phyloP scores from a whole-genome alignment of 257 asterid species.

The Jacaranda copaia region DNA sequence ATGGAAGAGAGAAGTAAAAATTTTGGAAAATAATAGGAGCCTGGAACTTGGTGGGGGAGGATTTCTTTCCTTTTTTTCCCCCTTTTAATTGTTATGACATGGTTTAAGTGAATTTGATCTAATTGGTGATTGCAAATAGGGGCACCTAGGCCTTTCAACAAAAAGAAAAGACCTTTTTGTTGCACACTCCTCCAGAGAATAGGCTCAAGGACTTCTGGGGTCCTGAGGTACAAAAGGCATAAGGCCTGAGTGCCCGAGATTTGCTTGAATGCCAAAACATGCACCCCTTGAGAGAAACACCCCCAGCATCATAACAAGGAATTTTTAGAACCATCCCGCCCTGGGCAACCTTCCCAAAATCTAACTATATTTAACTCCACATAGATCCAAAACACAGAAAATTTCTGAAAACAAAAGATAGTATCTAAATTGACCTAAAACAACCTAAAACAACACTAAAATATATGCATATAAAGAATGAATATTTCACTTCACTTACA shows the following conservation, averaged over 20 bases:
- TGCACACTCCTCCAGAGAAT: not conserved
- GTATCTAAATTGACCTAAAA: not conserved
- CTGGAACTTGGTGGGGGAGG: not conserved
- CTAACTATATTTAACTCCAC: slow-evolving; percentile 11
- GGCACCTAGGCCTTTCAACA: not conserved
- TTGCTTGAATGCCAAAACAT: too few species aligned
- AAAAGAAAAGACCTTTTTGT: not conserved
- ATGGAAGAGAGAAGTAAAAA: not conserved
- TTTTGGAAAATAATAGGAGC: not conserved
- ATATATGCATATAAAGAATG: slow-evolving; percentile 13
- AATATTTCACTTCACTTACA: slow-evolving; percentile 60
- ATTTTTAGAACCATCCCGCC: not conserved
- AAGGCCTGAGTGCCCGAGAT: not conserved
- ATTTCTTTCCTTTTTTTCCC: not conserved
- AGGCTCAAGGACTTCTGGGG: not conserved
- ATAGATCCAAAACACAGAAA: slow-evolving; percentile 20
- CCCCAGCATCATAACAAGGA: not conserved
- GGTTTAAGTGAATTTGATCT: not conserved
- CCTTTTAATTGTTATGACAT: not conserved
- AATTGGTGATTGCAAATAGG: not conserved
- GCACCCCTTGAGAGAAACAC: not conserved
- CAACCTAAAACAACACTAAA: not conserved
- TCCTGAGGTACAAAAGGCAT: not conserved
- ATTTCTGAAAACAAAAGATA: not conserved
- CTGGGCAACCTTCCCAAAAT: slow-evolving; percentile 2